Evolutionary conservation across 768 basidiomycete species (phyloP).

Genomic region (Calocybe cyanea): DNA sequence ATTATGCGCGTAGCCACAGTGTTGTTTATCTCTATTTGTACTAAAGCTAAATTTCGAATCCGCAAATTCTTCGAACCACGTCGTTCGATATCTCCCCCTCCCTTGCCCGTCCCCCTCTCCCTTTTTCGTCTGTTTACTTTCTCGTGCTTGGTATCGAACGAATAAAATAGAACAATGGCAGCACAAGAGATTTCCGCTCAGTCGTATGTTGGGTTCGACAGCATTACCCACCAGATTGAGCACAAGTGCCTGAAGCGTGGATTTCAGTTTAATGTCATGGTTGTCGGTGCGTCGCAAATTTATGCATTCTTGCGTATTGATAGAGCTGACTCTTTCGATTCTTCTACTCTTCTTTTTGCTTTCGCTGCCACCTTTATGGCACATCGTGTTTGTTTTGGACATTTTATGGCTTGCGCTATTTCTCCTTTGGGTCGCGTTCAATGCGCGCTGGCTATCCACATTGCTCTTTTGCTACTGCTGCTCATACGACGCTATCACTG

Average conservation of each 20-base stretch:
- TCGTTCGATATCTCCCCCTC: slow-evolving; percentile 9
- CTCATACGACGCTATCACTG: no score
- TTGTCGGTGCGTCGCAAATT: slow-evolving; percentile 66
- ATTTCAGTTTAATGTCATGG: slow-evolving; percentile 99
- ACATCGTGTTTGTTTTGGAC: no score
- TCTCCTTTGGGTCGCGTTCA: no score
- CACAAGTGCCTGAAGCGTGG: slow-evolving; percentile 98
- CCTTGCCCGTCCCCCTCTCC: background rate
- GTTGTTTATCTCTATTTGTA: slow-evolving; percentile 16
- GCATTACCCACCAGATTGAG: slow-evolving; percentile 96
- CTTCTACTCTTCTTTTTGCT: no score
- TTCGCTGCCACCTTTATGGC: no score
- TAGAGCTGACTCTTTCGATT: no score
- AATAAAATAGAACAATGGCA: slow-evolving; percentile 21
- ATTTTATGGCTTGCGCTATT: no score
- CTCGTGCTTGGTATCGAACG: no score
- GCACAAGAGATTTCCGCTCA: slow-evolving; percentile 82
- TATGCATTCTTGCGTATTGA: no score
- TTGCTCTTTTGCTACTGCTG: no score
- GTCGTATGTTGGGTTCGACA: slow-evolving; percentile 97
- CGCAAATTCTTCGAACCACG: slow-evolving; percentile 14
- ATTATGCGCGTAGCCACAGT: slow-evolving; percentile 14
- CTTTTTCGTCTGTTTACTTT: slow-evolving; percentile 1
- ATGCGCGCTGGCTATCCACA: no score
- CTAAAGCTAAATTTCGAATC: slow-evolving; percentile 14